A percentile compares a stretch with the other conserved stretches of the same genome.
These are phyloP conservation scores for Somion occarium DNA, from an alignment of 1,284 basidiomycete species.

Conservation along the genomic window DNA sequence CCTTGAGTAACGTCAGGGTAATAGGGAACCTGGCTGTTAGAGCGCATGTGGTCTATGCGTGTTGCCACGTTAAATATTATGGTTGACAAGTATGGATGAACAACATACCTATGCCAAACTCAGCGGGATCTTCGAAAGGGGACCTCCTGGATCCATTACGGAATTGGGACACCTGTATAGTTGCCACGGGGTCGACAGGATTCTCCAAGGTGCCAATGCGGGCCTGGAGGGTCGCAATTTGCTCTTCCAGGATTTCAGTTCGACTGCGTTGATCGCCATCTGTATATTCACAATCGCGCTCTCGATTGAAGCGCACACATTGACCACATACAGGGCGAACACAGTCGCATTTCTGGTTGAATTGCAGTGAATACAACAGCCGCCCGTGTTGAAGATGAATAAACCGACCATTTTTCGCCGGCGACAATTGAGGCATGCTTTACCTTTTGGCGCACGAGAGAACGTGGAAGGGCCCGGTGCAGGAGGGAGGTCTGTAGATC, in stretches of 20 bases:
- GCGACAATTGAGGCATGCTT: constrained; percentile 30
- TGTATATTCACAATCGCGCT: constrained; percentile 28
- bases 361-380: background rate
- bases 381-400: too few relatives aligned
- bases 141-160: background rate
- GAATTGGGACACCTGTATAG: background rate
- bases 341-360: constrained; percentile 26
- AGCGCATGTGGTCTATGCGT: background rate
- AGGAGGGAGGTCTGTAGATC: background rate
- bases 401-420: constrained; percentile 26
- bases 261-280: constrained; percentile 26
- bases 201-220: constrained; percentile 26
- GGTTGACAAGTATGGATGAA: background rate
- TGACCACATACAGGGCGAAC: constrained; percentile 25
- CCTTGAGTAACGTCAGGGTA: constrained; percentile 7
- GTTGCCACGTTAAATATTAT: background rate
- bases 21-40: constrained; percentile 1
- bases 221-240: constrained; percentile 24
- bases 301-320: constrained; percentile 27
- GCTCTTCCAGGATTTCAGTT: constrained; percentile 28
- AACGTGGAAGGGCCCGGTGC: constrained; percentile 13
- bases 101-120: background rate
- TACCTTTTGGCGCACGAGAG: constrained; percentile 26
- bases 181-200: background rate
- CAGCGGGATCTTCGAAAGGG: background rate